Evolutionary conservation across 1,139 yeast species (phyloP).

Genomic region (Saccharomyces uvarum): DNA sequence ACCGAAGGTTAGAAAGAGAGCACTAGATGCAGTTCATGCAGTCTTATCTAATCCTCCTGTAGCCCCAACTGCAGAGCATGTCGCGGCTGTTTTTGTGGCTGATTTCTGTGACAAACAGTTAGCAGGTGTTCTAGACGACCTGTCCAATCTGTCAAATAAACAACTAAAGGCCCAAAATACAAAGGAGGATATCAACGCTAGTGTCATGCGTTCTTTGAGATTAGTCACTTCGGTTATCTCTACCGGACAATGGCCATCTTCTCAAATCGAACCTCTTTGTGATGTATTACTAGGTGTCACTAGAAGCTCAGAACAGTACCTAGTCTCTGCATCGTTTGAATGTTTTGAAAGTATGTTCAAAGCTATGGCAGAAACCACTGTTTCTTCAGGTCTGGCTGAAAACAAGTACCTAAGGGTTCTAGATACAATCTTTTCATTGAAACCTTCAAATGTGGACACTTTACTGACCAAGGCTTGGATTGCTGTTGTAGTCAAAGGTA

Average conservation of each 20-base stretch:
- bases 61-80: conserved; percentile 73
- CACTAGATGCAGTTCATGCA: conserved; percentile 70
- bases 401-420: conserved; percentile 58
- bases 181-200: conserved; percentile 45
- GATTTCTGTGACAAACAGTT: conserved; percentile 50
- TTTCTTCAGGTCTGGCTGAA: conserved; percentile 36
- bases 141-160: conserved; percentile 34
- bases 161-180: conserved; percentile 34
- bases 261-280: conserved; percentile 63
- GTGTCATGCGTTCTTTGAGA: conserved; percentile 70
- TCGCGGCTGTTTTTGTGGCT: conserved; percentile 63
- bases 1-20: conserved; percentile 94
- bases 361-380: conserved; percentile 42
- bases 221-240: conserved; percentile 60
- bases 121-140: conserved; percentile 40
- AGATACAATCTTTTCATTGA: conserved; percentile 66
- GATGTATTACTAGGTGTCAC: conserved; percentile 68
- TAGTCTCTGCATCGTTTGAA: conserved; percentile 72
- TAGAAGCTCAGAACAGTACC: conserved; percentile 74
- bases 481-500: conserved; percentile 85
- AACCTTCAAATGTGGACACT: conserved; percentile 73
- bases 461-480: conserved; percentile 92
- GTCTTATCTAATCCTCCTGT: conserved; percentile 67
- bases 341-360: conserved; percentile 82
- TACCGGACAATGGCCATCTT: conserved; percentile 75